Conservation (phyloP, 805 yeast genomes). For the Kazachstania africana region DNA sequence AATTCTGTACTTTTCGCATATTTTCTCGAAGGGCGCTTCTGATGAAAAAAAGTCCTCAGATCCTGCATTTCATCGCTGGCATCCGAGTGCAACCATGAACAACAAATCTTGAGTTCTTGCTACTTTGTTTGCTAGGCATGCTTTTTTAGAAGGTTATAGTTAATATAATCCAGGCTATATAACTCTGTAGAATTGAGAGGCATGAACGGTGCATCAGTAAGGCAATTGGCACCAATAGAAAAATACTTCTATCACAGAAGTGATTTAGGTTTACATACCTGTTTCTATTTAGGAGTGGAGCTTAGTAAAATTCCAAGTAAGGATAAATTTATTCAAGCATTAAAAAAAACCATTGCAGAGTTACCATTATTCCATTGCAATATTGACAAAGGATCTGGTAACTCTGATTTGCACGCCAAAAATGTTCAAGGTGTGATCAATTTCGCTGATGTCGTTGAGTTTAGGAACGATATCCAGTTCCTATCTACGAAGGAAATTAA, state of each 20-base stretch:
- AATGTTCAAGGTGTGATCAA: constrained; percentile 3
- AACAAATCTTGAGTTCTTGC: too few relatives aligned
- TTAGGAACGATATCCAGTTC: constrained; percentile 6
- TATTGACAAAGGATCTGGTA: constrained; percentile 1
- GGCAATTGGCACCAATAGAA: constrained; percentile 9
- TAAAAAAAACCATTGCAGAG: constrained; percentile 6
- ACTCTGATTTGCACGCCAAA: constrained; percentile 3
- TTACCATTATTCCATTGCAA: constrained; percentile 14
- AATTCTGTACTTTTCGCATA: too few relatives aligned
- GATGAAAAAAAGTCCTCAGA: too few relatives aligned
- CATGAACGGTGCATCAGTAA: too few relatives aligned
- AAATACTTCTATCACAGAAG: constrained; percentile 17
- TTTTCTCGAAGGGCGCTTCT: too few relatives aligned
- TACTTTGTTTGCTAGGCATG: too few relatives aligned
- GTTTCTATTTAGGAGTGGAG: constrained; percentile 14
- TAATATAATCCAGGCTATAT: too few relatives aligned
- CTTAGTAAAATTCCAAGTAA: constrained; percentile 12
- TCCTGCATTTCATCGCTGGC: too few relatives aligned
- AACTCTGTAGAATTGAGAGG: too few relatives aligned
- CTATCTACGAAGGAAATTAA: constrained; percentile 8
- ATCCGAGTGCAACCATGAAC: too few relatives aligned
- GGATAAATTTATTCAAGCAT: constrained; percentile 5
- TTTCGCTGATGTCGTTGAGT: constrained; percentile 14
- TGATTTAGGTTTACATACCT: constrained; percentile 16
- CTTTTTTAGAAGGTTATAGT: too few relatives aligned